A percentile compares a stretch with the other conserved stretches of the same genome.
phyloP scores from a whole-genome alignment of 352 stramenopile species.

The Phytophthora crassamura region DNA sequence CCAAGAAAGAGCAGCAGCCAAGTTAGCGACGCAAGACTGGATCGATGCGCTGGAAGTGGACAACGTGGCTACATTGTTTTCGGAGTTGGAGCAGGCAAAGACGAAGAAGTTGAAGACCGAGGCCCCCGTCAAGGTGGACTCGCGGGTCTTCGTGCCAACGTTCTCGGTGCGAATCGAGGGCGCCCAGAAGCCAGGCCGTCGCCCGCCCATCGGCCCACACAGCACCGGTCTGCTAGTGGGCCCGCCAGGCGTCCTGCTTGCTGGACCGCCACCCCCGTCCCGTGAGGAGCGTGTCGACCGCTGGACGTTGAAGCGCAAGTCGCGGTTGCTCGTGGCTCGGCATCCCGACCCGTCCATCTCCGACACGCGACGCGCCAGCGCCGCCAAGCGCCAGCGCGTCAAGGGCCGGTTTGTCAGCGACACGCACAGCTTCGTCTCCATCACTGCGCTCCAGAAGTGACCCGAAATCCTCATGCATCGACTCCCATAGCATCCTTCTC shows the following conservation, averaged over 20 bases:
- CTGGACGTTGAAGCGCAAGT: conserved; percentile 55
- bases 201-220: conserved; percentile 20
- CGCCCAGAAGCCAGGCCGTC: conserved; percentile 14
- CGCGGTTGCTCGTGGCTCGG: conserved; percentile 24
- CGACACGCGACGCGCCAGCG: conserved; percentile 59
- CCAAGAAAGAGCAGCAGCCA: conserved; percentile 17
- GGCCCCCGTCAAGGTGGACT: conserved; percentile 41
- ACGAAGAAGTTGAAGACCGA: conserved; percentile 6
- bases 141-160: conserved; percentile 61
- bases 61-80: conserved; percentile 53
- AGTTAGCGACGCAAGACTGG: conserved; percentile 41
- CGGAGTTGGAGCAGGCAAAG: conserved; percentile 44
- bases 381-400: conserved; percentile 67
- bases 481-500: conserved; percentile 7
- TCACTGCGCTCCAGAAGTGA: conserved; percentile 64
- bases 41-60: conserved; percentile 65
- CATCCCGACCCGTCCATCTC: conserved; percentile 43
- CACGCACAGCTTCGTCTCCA: conserved; percentile 64
- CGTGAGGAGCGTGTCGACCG: conserved; percentile 38
- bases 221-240: conserved; percentile 46
- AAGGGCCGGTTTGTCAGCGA: conserved; percentile 70
- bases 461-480: background rate
- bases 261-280: conserved; percentile 37
- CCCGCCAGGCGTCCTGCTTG: conserved; percentile 45
- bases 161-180: conserved; percentile 63